phyloP scores from a whole-genome alignment of 345 rosid genomes.

The Lumnitzera littorea region DNA sequence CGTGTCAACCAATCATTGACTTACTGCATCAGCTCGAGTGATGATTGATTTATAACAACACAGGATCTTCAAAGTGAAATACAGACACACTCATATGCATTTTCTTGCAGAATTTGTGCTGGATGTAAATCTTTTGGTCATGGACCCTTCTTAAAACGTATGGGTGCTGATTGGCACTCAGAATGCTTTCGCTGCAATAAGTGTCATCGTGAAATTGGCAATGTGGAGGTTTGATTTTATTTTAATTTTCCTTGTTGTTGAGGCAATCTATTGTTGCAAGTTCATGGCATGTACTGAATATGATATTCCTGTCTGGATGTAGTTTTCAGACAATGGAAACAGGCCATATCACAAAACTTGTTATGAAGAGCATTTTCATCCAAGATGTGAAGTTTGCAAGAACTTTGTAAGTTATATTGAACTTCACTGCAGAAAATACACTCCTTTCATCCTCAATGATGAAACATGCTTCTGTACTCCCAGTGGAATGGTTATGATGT shows the following conservation, averaged over 20 bases:
- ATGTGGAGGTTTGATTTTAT: slow-evolving; percentile 42
- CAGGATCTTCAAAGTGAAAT: too few species aligned
- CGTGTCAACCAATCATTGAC: too few species aligned
- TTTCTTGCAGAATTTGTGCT: slow-evolving; percentile 27
- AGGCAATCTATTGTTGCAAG: too few species aligned
- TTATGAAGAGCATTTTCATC: slow-evolving; percentile 67
- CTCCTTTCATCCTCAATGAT: too few species aligned
- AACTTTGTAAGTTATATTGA: slow-evolving; percentile 51
- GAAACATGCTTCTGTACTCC: too few species aligned
- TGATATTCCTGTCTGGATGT: background rate
- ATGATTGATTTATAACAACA: too few species aligned
- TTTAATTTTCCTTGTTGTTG: background rate
- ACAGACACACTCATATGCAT: background rate
- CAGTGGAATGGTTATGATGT: too few species aligned
- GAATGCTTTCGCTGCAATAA: slow-evolving; percentile 32
- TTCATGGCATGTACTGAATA: background rate
- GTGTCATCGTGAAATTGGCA: slow-evolving; percentile 27
- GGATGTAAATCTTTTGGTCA: slow-evolving; percentile 34
- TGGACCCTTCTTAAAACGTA: slow-evolving; percentile 26
- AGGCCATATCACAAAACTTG: slow-evolving; percentile 71
- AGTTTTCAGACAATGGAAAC: slow-evolving; percentile 15
- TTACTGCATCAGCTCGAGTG: too few species aligned
- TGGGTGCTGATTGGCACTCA: slow-evolving; percentile 37
- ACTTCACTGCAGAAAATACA: too few species aligned
- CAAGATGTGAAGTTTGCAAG: slow-evolving; percentile 78